Evolutionary conservation across 2,329 filamentous ascomycete genomes (phyloP).

Genomic region (Epichloe scottii): DNA sequence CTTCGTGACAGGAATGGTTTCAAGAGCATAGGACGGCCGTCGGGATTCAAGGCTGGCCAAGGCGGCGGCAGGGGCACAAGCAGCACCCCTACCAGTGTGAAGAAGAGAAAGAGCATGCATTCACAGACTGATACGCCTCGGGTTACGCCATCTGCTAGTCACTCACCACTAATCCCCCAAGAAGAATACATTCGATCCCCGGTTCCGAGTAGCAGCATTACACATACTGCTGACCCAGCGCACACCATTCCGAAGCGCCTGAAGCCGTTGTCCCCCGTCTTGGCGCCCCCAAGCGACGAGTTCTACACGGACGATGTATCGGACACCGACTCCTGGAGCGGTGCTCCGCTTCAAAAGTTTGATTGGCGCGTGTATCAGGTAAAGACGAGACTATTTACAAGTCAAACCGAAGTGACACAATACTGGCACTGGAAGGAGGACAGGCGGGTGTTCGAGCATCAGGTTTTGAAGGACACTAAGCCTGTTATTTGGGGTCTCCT

Average conservation of each 20-base stretch:
- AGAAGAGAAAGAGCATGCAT: slow-evolving; percentile 23
- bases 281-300: slow-evolving; percentile 19
- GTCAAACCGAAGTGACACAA: slow-evolving; percentile 35
- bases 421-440: slow-evolving; percentile 41
- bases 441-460: slow-evolving; percentile 35
- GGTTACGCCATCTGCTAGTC: slow-evolving; percentile 15
- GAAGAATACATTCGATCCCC: slow-evolving; percentile 5
- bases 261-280: slow-evolving; percentile 12
- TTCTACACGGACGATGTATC: slow-evolving; percentile 35
- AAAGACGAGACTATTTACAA: slow-evolving; percentile 34
- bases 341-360: slow-evolving; percentile 28
- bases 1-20: slow-evolving; percentile 41
- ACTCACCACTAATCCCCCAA: slow-evolving; percentile 15
- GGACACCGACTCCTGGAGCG: slow-evolving; percentile 37
- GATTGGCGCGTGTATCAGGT: slow-evolving; percentile 43
- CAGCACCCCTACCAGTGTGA: slow-evolving; percentile 13
- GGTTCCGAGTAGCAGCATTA: neutral
- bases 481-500: slow-evolving; percentile 37
- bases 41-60: slow-evolving; percentile 27
- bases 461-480: slow-evolving; percentile 33
- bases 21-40: slow-evolving; percentile 45
- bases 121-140: slow-evolving; percentile 16
- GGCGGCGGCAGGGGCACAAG: slow-evolving; percentile 6
- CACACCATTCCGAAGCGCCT: slow-evolving; percentile 13
- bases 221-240: neutral